These are phyloP conservation scores for Tricholoma terreum DNA, from an alignment of 768 basidiomycete species.

Conservation along the genomic window DNA sequence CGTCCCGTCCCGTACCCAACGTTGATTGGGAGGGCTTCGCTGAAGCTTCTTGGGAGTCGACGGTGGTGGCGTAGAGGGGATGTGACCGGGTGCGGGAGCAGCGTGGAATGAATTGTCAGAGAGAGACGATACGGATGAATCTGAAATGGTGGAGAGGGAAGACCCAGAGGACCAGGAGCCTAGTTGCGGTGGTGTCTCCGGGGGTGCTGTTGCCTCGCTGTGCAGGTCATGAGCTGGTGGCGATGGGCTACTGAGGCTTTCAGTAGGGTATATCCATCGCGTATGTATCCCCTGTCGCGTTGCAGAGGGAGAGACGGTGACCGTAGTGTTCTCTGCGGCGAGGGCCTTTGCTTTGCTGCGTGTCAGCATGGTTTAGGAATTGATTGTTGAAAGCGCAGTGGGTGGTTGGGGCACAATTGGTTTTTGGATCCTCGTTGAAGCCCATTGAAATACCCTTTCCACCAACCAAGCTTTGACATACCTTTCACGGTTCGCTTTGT, in stretches of 20 bases:
- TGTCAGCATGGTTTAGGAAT: neutral
- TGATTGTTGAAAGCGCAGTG: neutral
- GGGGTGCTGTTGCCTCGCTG: neutral
- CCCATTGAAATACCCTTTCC: conserved; percentile 2
- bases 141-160: neutral
- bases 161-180: neutral
- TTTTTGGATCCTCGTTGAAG: neutral
- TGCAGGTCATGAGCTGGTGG: neutral
- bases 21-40: neutral
- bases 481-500: neutral
- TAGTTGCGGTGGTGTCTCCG: neutral
- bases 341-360: conserved; percentile 1
- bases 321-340: neutral
- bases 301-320: conserved; percentile 6
- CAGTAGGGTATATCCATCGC: conserved; percentile 7
- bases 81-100: neutral
- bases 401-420: no score
- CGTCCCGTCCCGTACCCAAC: neutral
- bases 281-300: conserved; percentile 8
- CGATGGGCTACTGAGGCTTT: neutral
- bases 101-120: neutral
- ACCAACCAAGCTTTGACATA: neutral
- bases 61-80: neutral
- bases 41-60: conserved; percentile 1
- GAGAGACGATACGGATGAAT: conserved; percentile 2